A percentile compares a stretch with the other conserved stretches of the same genome.
phyloP scores from a whole-genome alignment of 2,329 filamentous ascomycete genomes.

The Paraphoma chrysanthemicola region DNA sequence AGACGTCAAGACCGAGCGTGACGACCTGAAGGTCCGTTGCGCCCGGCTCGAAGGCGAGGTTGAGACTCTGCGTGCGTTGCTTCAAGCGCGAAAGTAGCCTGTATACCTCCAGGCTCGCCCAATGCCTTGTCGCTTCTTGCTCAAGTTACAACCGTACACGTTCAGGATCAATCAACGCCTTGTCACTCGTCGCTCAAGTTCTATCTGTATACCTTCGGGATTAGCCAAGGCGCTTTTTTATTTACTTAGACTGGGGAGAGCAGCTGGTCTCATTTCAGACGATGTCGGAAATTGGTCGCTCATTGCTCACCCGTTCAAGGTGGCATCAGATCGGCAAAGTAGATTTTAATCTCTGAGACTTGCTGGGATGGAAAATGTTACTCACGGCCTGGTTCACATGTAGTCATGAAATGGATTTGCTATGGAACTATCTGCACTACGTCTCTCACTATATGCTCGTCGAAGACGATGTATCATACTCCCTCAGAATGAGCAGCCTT shows the following conservation, averaged over 20 bases:
- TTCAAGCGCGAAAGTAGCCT: slow-evolving; percentile 51
- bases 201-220: neutral
- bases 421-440: slow-evolving; percentile 4
- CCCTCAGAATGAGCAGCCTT: slow-evolving; percentile 9
- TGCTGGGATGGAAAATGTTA: neutral
- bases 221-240: neutral
- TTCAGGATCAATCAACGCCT: neutral
- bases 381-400: slow-evolving; percentile 15
- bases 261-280: slow-evolving; percentile 29
- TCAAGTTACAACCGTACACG: neutral
- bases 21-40: slow-evolving; percentile 68
- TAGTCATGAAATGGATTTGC: slow-evolving; percentile 10
- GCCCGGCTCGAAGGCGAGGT: slow-evolving; percentile 71
- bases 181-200: neutral
- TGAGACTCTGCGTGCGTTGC: slow-evolving; percentile 62
- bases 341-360: slow-evolving; percentile 29
- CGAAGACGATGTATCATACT: neutral
- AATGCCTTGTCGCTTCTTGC: neutral
- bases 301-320: slow-evolving; percentile 25
- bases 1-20: slow-evolving; percentile 66
- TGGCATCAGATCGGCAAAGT: slow-evolving; percentile 42
- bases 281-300: slow-evolving; percentile 38
- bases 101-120: neutral
- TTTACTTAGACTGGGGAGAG: slow-evolving; percentile 2
- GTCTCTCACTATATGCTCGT: neutral